Conservation (phyloP, 768 basidiomycete genomes). For the Hericium erinaceus region DNA sequence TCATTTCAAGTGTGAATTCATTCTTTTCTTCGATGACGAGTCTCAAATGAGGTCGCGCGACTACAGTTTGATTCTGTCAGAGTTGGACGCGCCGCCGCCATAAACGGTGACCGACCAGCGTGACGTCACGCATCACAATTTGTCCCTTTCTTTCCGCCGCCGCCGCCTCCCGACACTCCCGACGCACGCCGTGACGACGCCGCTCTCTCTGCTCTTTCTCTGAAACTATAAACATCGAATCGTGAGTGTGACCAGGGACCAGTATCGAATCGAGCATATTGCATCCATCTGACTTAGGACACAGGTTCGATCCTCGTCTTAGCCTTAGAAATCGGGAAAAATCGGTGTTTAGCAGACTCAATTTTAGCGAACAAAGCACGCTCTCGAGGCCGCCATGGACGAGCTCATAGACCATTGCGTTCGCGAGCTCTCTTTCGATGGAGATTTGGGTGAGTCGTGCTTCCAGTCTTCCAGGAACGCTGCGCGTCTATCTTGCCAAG, state of each 20-base stretch:
- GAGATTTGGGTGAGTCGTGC: constrained; percentile 68
- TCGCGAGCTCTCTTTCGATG: constrained; percentile 83
- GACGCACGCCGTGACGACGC: not conserved
- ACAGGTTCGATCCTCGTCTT: not conserved
- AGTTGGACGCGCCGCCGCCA: no score
- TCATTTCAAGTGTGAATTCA: no score
- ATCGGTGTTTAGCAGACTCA: not conserved
- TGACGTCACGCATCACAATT: not conserved
- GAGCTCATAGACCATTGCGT: constrained; percentile 79
- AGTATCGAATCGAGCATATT: no score
- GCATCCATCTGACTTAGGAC: not conserved
- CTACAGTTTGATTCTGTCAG: no score
- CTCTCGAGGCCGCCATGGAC: constrained; percentile 44
- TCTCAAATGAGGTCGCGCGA: no score
- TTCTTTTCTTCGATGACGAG: no score
- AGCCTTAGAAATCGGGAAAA: no score
- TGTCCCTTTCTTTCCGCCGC: not conserved
- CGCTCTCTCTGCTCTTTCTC: not conserved
- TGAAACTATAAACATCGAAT: not conserved
- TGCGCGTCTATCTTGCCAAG: not conserved
- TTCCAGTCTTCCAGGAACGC: not conserved
- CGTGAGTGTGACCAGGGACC: not conserved
- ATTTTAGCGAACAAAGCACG: not conserved
- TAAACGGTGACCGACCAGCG: not conserved
- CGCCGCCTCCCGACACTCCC: not conserved